Conservation (phyloP, 75 land plant species). For the Cryptomeria japonica region DNA sequence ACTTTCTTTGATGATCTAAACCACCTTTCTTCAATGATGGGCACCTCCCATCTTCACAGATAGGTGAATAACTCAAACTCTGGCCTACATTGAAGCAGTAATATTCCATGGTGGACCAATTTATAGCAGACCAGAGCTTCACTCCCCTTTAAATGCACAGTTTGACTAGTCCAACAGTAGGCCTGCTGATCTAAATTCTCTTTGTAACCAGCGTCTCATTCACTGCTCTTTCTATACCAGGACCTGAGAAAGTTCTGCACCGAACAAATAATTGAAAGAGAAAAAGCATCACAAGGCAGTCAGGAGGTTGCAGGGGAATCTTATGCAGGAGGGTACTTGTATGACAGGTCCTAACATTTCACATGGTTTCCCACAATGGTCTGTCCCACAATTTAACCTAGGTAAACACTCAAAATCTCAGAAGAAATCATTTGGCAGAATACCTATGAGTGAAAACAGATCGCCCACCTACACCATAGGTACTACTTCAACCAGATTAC, state of each 20-base stretch:
- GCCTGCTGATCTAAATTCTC: not conserved
- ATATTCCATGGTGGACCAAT: not conserved
- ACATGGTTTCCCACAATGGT: not conserved
- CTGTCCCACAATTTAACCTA: not conserved
- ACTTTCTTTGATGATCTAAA: not conserved
- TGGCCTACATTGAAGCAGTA: slow-evolving; percentile 1
- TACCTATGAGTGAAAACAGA: not conserved
- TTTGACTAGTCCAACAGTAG: not conserved
- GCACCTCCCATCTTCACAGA: not conserved
- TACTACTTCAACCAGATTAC: not conserved
- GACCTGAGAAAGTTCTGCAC: not conserved
- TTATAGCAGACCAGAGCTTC: not conserved
- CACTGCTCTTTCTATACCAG: not conserved
- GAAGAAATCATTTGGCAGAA: not conserved
- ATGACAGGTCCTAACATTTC: not conserved
- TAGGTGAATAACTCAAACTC: not conserved
- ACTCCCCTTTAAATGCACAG: not conserved
- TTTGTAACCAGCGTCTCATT: not conserved
- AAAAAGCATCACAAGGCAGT: not conserved
- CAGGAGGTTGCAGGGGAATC: not conserved
- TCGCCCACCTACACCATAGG: not conserved
- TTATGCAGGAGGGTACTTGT: not conserved
- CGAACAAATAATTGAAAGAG: not conserved
- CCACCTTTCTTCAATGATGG: not conserved
- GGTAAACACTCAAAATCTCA: not conserved